Base-by-base conservation (phyloP, 805 yeast genomes). In the Saccharomycopsis babjevae region DNA sequence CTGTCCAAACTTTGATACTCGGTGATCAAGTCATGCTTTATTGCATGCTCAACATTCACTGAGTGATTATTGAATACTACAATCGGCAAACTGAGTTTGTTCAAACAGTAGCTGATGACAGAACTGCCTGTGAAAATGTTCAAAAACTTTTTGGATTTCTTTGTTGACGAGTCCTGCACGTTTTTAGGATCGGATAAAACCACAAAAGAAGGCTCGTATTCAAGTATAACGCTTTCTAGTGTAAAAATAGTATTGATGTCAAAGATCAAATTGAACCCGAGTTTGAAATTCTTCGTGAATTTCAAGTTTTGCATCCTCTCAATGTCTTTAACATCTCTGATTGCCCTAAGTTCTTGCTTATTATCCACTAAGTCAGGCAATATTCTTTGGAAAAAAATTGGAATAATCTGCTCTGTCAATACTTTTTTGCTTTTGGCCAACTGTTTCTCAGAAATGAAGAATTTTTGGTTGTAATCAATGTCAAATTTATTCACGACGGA, bases 61-160 rank as follows among this genome's bases (percentile, higher is more conserved):
- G 56, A 30, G 28, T 61, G 36, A n/a, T 59, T 50, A 16, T 62
- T 62, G 42, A 52, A 57, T 13, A 62, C 40, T 10, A 62, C 56
- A 25, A 62, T 43, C 3, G 64, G 64, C 13, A n/a, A 18, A 30
- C 56, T 57, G 5, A 62, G 20, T 50, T 62, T 62, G 15, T 62
- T 57, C 54, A 62, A 36, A 40, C 64, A 62, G 28, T 62, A 62
- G n/a, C 32, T 22, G 7, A 60, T 43, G 2, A 59, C 50, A 15
- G 61, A 38, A 39, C 34, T 40, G 8, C 32, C 32, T 8, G 59
- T 10, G 22, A 61, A 18, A 13, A 39, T 20, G 8, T 54, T 28
- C 28, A 61, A 42, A 39, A 61, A 58, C 36, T 40, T 57, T 46
- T 28, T 38, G 36, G 42, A 32, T 57, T 42, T 50, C 43, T 52